Percentiles rank a stretch among this genome's conserved stretches.
These are phyloP conservation scores for Petrea volubilis DNA, from an alignment of 257 asterid species.

Conservation along the genomic window DNA sequence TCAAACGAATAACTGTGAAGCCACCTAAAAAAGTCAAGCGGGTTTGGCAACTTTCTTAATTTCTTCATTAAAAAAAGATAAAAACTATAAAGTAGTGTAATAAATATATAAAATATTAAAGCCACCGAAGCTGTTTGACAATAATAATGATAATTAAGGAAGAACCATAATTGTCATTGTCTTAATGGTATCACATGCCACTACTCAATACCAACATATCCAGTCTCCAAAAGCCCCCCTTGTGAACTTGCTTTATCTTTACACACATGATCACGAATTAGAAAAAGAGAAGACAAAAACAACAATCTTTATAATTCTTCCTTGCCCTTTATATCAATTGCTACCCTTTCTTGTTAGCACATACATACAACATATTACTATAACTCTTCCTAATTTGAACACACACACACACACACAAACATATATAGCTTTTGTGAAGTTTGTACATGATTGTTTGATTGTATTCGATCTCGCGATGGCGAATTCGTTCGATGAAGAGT, in stretches of 20 bases:
- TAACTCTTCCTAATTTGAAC: not conserved
- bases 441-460: not conserved
- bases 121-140: slow-evolving; percentile 26
- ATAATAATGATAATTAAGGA: slow-evolving; percentile 33
- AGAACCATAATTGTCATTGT: slow-evolving; percentile 47
- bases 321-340: not conserved
- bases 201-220: slow-evolving; percentile 30
- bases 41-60: slow-evolving; percentile 26
- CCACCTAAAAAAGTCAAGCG: slow-evolving; percentile 15
- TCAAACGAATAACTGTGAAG: slow-evolving; percentile 12
- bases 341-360: not conserved
- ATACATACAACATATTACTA: not conserved
- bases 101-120: slow-evolving; percentile 7
- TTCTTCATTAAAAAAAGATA: not conserved
- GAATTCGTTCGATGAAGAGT: slow-evolving; percentile 73
- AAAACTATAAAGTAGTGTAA: not conserved
- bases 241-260: slow-evolving; percentile 33
- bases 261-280: slow-evolving; percentile 16
- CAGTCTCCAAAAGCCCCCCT: slow-evolving; percentile 19
- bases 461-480: slow-evolving; percentile 27
- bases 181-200: slow-evolving; percentile 56
- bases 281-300: not conserved
- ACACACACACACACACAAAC: too few species aligned
- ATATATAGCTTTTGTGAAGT: not conserved
- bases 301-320: not conserved